phyloP scores from a whole-genome alignment of 2,329 filamentous ascomycete species.

The Epichloe hybrida region DNA sequence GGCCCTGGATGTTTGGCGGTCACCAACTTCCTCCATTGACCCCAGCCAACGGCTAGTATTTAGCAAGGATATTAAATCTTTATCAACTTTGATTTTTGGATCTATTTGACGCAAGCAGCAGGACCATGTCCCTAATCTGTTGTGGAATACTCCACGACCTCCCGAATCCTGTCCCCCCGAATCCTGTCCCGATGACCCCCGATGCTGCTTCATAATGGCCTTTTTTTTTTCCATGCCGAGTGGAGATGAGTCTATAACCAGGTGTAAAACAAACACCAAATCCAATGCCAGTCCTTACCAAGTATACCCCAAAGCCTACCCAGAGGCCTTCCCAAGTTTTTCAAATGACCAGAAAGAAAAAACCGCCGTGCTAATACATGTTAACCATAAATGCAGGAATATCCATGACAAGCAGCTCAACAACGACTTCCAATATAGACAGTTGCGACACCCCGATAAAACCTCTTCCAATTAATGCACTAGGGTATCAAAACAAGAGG shows the following conservation, averaged over 20 bases:
- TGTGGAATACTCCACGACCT: slow-evolving; percentile 7
- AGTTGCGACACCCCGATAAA: slow-evolving; percentile 10
- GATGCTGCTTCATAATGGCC: slow-evolving; percentile 17
- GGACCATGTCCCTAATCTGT: slow-evolving; percentile 8
- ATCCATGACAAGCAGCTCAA: background rate
- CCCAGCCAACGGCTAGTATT: background rate
- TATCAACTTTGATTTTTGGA: background rate
- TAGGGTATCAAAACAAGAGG: slow-evolving; percentile 14
- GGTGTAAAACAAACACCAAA: slow-evolving; percentile 12
- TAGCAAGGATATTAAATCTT: slow-evolving; percentile 2
- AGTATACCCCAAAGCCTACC: slow-evolving; percentile 1
- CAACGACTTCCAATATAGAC: slow-evolving; percentile 8
- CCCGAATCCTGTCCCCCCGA: background rate
- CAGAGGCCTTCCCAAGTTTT: slow-evolving; percentile 12
- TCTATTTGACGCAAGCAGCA: slow-evolving; percentile 17
- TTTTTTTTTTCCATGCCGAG: slow-evolving; percentile 26
- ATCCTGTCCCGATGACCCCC: slow-evolving; percentile 7
- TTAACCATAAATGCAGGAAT: background rate
- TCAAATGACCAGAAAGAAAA: slow-evolving; percentile 10
- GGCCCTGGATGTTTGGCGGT: no score
- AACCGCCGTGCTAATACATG: slow-evolving; percentile 15
- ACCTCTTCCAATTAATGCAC: slow-evolving; percentile 8
- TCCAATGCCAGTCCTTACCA: slow-evolving; percentile 5
- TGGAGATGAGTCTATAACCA: slow-evolving; percentile 35
- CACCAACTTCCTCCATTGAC: background rate